These are phyloP conservation scores for Kodamaea leandrae DNA, from an alignment of 805 yeast genomes.

Conservation along the genomic window DNA sequence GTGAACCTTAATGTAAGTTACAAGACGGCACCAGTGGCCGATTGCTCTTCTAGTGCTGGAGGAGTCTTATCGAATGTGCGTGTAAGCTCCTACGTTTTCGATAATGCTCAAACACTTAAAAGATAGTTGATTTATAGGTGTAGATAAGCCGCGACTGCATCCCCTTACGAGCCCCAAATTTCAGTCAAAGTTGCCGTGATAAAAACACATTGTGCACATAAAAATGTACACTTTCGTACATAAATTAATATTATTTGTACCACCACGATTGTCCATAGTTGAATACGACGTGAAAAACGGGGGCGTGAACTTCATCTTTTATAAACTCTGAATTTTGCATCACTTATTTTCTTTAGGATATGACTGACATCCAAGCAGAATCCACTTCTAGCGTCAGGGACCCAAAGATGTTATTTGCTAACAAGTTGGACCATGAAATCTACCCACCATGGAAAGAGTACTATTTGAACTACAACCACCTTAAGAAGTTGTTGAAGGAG, in stretches of 20 bases:
- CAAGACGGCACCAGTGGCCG: too few species aligned
- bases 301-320: constrained; percentile 1
- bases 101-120: too few species aligned
- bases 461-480: constrained; percentile 62
- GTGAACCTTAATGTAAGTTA: background rate
- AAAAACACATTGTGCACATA: too few species aligned
- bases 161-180: background rate
- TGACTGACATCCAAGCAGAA: constrained; percentile 1
- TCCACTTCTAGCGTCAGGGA: constrained; percentile 2
- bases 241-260: constrained; percentile 1
- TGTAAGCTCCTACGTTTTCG: too few species aligned
- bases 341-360: background rate
- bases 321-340: constrained; percentile 1
- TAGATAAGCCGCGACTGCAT: too few species aligned
- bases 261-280: background rate
- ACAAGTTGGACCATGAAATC: constrained; percentile 73
- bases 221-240: background rate
- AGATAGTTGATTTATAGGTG: too few species aligned
- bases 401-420: constrained; percentile 75
- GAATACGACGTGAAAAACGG: constrained; percentile 1
- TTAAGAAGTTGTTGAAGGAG: constrained; percentile 70
- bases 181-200: too few species aligned
- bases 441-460: constrained; percentile 85
- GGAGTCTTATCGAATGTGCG: too few species aligned
- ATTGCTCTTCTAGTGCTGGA: too few species aligned